Evolutionary conservation across 1,284 basidiomycete species (phyloP).

Genomic region (Tilletiopsis washingtonensis): DNA sequence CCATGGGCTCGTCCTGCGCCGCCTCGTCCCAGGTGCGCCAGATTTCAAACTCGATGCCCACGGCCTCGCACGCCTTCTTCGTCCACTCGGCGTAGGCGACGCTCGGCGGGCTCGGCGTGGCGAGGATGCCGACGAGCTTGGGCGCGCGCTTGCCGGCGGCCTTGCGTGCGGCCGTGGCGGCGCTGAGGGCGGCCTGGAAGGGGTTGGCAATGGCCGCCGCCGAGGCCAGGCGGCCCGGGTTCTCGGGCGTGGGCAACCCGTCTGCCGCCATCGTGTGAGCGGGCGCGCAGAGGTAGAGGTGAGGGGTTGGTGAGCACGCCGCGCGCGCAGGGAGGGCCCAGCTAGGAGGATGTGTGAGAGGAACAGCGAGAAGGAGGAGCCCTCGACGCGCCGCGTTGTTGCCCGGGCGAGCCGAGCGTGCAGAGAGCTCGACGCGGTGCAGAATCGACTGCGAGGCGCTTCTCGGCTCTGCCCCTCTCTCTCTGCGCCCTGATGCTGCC

Average conservation of each 20-base stretch:
- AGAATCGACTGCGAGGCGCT: no score
- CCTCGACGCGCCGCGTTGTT: no score
- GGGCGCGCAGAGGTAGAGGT: neutral
- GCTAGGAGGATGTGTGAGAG: neutral
- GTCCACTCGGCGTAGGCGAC: slow-evolving; percentile 90
- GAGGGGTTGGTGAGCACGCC: neutral
- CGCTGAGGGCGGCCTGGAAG: slow-evolving; percentile 32
- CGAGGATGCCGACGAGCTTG: slow-evolving; percentile 83
- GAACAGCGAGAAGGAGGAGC: no score
- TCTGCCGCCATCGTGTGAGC: no score
- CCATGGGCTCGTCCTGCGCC: slow-evolving; percentile 41
- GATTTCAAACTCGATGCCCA: slow-evolving; percentile 75
- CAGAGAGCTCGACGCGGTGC: no score
- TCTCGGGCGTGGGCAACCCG: slow-evolving; percentile 20
- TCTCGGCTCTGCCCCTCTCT: no score
- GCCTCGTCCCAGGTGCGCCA: slow-evolving; percentile 47
- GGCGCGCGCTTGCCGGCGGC: slow-evolving; percentile 50
- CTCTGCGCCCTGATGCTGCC: no score
- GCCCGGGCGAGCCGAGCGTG: no score
- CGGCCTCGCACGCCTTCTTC: slow-evolving; percentile 74
- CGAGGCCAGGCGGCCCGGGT: slow-evolving; percentile 38
- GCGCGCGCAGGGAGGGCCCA: no score
- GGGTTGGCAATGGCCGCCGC: slow-evolving; percentile 40
- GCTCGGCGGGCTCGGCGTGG: slow-evolving; percentile 77
- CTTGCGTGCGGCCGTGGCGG: slow-evolving; percentile 25